Base-by-base conservation (phyloP, 1,284 basidiomycete genomes). In the Volvariella volvacea region DNA sequence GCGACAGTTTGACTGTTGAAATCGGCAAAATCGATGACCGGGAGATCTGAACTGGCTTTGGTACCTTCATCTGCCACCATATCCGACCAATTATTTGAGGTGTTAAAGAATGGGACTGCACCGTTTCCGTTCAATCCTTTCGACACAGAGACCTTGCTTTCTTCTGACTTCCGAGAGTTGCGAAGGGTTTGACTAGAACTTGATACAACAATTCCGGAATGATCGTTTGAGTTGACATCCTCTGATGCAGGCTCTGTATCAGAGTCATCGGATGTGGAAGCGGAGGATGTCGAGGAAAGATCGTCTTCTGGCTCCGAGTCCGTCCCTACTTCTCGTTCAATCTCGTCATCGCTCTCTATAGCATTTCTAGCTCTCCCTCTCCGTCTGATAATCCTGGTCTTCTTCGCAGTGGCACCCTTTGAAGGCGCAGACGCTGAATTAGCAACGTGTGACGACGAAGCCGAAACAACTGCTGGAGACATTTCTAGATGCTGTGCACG, bases 11-110 rank as follows among this genome's bases (percentile, higher is more conserved):
- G 57, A 28, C 60, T 63, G 44, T 70, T 69, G 50, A 90, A 75
- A 45, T 88, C 80, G 42, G 77, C 73, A 56, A 89, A 90, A 52
- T 89, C 83, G 53, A 90, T 82, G 50, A 88, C 80, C 22, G 87
- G 88, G 4, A 90, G 69, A n/a, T 78, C 74, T 3, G 73, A 73
- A 41, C 71, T 63, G 16, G 75, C 80, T 50, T 78, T 72, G 19
- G 63, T 67, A 21, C 64, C 73, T 59, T 88, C 81, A 42, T 82
- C 80, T n/a, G 77, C 72, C n/a, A 88, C 83, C 76, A 88, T 83
- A 57, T 90, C 85, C 6, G 84, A 83, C 88, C 88, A 90, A 55
- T 78, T 75, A 14, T 71, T 70, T 31, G 72, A 52, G 15, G 70
- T 57, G 16, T 65, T 55, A 51, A 82, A 80, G 56, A 85, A 83